Base-by-base conservation (phyloP, 345 rosid genomes). In the Moricandia arvensis region DNA sequence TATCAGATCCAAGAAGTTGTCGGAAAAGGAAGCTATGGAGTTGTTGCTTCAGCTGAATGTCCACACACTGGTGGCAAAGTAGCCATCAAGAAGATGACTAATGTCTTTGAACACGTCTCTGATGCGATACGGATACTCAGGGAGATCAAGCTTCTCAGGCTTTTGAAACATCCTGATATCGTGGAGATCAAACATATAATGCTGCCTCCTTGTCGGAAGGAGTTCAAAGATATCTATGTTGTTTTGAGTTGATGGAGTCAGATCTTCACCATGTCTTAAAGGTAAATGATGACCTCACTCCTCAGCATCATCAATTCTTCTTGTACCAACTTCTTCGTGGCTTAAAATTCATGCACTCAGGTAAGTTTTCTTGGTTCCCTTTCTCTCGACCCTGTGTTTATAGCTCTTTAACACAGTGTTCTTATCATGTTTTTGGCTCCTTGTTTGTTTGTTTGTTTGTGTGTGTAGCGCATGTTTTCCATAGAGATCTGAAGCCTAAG, bases 191-290 rank as follows among this genome's bases (percentile, higher is more conserved):
- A 92, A 26, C 99, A 95, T 45, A 92, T 95, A 26, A 92, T 95
- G 99, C 97, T 95, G 9, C 99, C 99, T 80, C 92, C 98, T 11
- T 95, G 96, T 18, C 87, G 87, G 68, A 88, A 93, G 76, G 99
- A 95, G 62, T 95, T 95, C 67, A 90, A 92, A 82, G 99, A 95
- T 68, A 84, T 95, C 6, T 92, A 88, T 85, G 97, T 95, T 0
- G 96, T 94, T 73, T 94, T 79, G 97, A 91, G 81, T 83, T 94
- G 90, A 95, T 95, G 99, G 99, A 95, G 77, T 90, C 99, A 12
- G 97, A 92, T 68, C 99, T 95, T 71, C 96, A 95, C 75, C 92
- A 86, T 72, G 99, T 95, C 27, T 87, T 92, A 34, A 89, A 88
- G 86, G 80, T 87, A 78, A 95, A 95, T 82, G 87, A 90, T 16